These are phyloP conservation scores for Xylaria acuta DNA, from an alignment of 495 filamentous ascomycete genomes.

Conservation along the genomic window DNA sequence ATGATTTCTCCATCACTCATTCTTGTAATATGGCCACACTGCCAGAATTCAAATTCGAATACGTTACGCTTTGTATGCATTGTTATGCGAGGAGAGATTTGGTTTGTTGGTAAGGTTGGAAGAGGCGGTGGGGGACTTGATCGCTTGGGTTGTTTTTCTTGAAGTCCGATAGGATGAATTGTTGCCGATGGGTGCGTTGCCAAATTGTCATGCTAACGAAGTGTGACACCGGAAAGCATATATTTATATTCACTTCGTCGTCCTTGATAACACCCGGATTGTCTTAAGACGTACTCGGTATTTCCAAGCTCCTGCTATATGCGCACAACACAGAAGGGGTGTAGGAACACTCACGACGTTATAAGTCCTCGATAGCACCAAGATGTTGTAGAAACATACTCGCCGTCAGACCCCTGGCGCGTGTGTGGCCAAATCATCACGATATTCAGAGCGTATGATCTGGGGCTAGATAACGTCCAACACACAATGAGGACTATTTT, in stretches of 20 bases:
- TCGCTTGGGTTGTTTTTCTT: background rate
- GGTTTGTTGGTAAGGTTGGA: background rate
- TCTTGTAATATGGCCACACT: slow-evolving; percentile 5
- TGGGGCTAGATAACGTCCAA: background rate
- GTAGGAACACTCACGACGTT: background rate
- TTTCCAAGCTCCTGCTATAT: background rate
- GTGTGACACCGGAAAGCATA: too few species aligned
- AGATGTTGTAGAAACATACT: background rate
- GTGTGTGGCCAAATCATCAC: background rate
- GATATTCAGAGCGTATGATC: background rate
- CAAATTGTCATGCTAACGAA: too few species aligned
- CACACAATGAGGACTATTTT: background rate
- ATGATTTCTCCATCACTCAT: background rate
- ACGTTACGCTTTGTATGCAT: too few species aligned
- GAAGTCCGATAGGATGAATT: background rate
- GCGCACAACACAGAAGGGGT: background rate
- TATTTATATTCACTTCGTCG: background rate
- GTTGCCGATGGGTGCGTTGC: too few species aligned
- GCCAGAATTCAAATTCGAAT: background rate
- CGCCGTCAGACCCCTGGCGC: background rate
- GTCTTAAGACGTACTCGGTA: background rate
- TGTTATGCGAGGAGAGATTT: background rate
- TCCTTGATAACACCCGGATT: background rate
- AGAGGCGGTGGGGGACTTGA: background rate
- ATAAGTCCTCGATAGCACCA: background rate